Conservation (phyloP, 495 filamentous ascomycete genomes). For the Pyrenopolyporus hunteri region DNA sequence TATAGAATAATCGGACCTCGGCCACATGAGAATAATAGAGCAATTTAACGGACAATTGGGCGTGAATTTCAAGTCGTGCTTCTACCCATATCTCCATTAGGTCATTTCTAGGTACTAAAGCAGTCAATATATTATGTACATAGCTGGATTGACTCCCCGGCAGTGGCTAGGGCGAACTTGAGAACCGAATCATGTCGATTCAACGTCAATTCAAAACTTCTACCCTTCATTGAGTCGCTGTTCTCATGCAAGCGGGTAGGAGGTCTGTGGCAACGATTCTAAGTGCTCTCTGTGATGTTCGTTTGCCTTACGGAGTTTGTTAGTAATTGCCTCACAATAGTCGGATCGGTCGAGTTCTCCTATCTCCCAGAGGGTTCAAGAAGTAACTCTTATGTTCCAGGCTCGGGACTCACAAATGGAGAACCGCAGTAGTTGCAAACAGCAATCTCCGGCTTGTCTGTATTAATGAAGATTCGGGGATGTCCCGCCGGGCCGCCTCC, state of each 20-base stretch:
- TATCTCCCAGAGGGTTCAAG: neutral
- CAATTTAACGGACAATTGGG: neutral
- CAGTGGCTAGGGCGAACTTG: neutral
- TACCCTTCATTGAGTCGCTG: neutral
- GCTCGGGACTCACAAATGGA: constrained; percentile 77
- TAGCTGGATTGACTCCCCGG: constrained; percentile 18
- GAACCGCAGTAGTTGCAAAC: constrained; percentile 93
- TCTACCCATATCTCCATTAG: constrained; percentile 5
- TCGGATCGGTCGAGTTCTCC: neutral
- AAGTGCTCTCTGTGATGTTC: constrained; percentile 83
- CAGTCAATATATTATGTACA: constrained; percentile 39
- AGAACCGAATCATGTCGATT: constrained; percentile 4
- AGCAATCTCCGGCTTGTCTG: constrained; percentile 93
- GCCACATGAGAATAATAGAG: neutral
- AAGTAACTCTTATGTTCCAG: neutral
- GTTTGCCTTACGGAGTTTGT: constrained; percentile 66
- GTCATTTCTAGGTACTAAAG: constrained; percentile 29
- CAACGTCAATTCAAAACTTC: neutral
- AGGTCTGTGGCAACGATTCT: constrained; percentile 75
- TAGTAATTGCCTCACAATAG: constrained; percentile 26
- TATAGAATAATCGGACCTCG: neutral
- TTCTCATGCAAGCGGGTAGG: constrained; percentile 68
- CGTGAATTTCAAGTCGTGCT: neutral
- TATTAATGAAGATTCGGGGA: constrained; percentile 94
- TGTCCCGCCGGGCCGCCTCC: constrained; percentile 92